Evolutionary conservation across 2,329 filamentous ascomycete species (phyloP).

Genomic region (Fusarium papillatum): DNA sequence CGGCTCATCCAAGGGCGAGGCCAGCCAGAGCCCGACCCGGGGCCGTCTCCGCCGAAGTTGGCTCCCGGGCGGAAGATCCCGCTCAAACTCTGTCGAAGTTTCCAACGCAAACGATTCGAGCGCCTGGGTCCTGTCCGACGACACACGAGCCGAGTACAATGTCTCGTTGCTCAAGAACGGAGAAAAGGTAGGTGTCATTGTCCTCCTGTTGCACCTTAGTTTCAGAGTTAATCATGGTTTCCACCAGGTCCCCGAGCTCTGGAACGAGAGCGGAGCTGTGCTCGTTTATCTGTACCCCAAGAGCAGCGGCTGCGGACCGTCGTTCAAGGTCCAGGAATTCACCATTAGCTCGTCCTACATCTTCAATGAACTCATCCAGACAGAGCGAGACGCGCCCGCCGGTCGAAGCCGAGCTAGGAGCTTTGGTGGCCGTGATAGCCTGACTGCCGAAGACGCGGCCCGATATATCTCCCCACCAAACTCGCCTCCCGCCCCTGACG

Average conservation of each 20-base stretch:
- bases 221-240: constrained; percentile 29
- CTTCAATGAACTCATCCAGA: constrained; percentile 66
- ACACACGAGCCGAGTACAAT: constrained; percentile 69
- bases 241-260: constrained; percentile 72
- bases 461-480: constrained; percentile 53
- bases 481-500: constrained; percentile 52
- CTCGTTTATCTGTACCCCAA: constrained; percentile 70
- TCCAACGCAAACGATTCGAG: constrained; percentile 39
- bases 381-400: constrained; percentile 53
- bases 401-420: constrained; percentile 56
- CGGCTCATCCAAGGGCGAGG: constrained; percentile 43
- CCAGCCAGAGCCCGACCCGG: constrained; percentile 59
- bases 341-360: constrained; percentile 67
- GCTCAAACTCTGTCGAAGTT: constrained; percentile 61
- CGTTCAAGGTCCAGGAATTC: constrained; percentile 71
- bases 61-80: constrained; percentile 65
- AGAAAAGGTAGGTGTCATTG: constrained; percentile 63
- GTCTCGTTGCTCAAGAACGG: constrained; percentile 63
- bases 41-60: constrained; percentile 66
- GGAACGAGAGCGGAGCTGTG: constrained; percentile 72
- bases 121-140: constrained; percentile 70
- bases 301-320: constrained; percentile 64
- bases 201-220: constrained; percentile 9
- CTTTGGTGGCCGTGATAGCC: constrained; percentile 61
- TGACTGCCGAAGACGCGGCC: constrained; percentile 64